Base-by-base conservation (phyloP, 441 rosid species). In the Jatropha podagrica region DNA sequence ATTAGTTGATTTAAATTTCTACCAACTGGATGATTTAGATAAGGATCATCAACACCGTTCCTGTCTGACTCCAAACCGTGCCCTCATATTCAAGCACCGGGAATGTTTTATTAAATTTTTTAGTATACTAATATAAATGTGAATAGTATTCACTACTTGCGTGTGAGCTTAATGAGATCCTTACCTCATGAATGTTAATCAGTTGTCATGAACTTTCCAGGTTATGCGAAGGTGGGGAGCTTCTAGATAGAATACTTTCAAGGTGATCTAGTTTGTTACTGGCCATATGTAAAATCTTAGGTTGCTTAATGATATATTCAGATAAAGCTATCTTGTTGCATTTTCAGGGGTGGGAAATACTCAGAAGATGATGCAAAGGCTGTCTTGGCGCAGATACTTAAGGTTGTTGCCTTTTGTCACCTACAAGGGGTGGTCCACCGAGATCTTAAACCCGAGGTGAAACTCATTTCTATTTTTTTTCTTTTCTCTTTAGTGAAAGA, bases 181-280 rank as follows among this genome's bases (percentile, higher is more conserved):
- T 74, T 64, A 63, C 51, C 15, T 38, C 13, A 64, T 64, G 4
- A 55, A 58, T 44, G 46, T 76, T 68, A 49, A 38, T 75, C 68
- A 64, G 15, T 69, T 13, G 44, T 17, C 9, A 58, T 74, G 55
- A 23, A 77, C 65, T 72, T 80, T 88, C 80, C 95, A 96, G 99
- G 93, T 86, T 96, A 78, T 96, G 99, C 81, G 97, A 88, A 86
- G 99, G 99, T 80, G 99, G 99, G 74, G 99, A 94, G 82, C 98
- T 96, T 18, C 86, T 96, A 52, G 99, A 96, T 83, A 92, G 92
- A 86, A 96, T 96, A 84, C 92, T 96, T 60, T 85, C 97, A 69
- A 92, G 98, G 98, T 96, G 58, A 74, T 77, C 60, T 55, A 51
- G 74, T 26, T 61, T 20, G 56, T 58, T 11, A 41, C 52, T 76